phyloP scores from a whole-genome alignment of 768 basidiomycete genomes.

The Zangia roseola region DNA sequence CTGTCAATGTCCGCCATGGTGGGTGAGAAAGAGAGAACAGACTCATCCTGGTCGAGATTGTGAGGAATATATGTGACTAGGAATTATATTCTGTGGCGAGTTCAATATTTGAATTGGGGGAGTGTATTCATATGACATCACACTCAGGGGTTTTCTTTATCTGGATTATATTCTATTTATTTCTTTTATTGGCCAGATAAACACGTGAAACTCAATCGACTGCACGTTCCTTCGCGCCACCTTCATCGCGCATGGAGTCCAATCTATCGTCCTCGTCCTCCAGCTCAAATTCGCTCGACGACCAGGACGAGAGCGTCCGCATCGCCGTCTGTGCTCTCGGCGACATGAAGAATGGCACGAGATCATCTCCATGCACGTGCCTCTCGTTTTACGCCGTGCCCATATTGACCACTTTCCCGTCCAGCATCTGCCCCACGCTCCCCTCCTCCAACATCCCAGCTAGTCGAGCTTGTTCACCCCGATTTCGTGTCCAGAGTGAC shows the following conservation, averaged over 20 bases:
- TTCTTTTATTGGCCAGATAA: not conserved
- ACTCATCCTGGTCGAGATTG: conserved; percentile 12
- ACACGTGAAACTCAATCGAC: conserved; percentile 26
- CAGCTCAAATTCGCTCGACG: conserved; percentile 34
- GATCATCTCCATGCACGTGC: conserved; percentile 15
- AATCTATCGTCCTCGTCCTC: conserved; percentile 3
- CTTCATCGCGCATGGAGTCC: conserved; percentile 10
- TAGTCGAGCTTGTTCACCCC: conserved; percentile 14
- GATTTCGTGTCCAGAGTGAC: conserved; percentile 58
- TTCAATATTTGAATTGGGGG: not conserved
- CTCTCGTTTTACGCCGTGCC: not conserved
- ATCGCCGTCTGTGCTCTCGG: conserved; percentile 78
- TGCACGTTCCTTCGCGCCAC: conserved; percentile 9
- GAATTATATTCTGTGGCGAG: conserved; percentile 17
- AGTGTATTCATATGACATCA: not conserved
- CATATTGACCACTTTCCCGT: conserved; percentile 7
- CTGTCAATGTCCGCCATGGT: conserved; percentile 25
- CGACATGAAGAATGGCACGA: conserved; percentile 64
- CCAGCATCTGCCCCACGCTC: conserved; percentile 12
- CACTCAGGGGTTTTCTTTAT: conserved; percentile 6
- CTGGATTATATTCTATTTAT: not conserved
- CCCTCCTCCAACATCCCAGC: conserved; percentile 12
- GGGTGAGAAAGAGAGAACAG: not conserved
- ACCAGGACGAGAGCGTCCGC: conserved; percentile 72
- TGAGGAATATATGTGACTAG: conserved; percentile 1